Evolutionary conservation across 257 asterid species (phyloP), one percentile per base, ranked within the genome.

Genomic region (Penstemon newberryi): DNA sequence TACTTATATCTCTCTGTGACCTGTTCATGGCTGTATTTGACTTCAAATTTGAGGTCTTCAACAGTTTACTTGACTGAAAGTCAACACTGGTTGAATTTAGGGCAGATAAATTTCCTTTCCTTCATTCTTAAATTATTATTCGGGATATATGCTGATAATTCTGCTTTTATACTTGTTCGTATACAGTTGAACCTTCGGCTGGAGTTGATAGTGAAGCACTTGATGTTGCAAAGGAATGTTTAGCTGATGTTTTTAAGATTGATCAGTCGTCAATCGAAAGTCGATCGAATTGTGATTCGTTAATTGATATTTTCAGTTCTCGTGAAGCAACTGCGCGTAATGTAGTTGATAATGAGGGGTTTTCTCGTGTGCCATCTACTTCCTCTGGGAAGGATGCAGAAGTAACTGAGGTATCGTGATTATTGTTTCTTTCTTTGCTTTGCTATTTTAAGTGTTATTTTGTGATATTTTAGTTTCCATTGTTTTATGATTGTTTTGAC

Each of bases 221-320:
- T 56, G 89, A 84, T 74, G 96, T 90, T 70, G 93, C 91, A 7
- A 87, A 75, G 74, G 89, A 90, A n/a, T 90, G 96, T 52, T 79
- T 90, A 49, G 76, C 86, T 63, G 95, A 85, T 66, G 89, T 84
- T 71, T 90, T 90, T 66, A 82, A 81, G 82, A 75, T 90, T 73
- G 93, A 82, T 79, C 80, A 73, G 60, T 77, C 88, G 18, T 82
- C 92, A 41, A 73, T 78, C 12, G 69, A 42, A 42, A 62, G 60
- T 71, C 74, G 55, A 71, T 54, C 81, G 60, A 67, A 66, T 43
- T 49, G 64, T 61, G 95, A 85, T 63, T 81, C 89, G 5, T 75
- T 90, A 46, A 73, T 87, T 11, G 89, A 87, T 71, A 82, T 90
- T 62, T 90, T 90, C 66, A 61, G 81, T 40, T 76, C 88, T 61